Base-by-base conservation (phyloP, 148 eudicot genomes). In the Silene conica region DNA sequence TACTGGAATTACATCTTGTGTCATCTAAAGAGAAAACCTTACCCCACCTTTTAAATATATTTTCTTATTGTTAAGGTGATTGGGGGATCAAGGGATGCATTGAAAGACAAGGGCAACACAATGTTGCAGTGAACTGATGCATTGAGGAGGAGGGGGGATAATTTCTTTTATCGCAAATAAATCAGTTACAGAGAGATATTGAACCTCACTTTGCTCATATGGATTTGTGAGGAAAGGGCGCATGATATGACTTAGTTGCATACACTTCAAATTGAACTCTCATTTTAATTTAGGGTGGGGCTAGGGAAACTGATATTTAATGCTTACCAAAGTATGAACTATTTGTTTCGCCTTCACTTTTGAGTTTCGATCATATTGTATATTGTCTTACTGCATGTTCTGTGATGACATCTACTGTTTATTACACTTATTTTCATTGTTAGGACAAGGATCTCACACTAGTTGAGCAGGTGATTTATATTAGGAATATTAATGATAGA, bases 241-340 rank as follows among this genome's bases (percentile, higher is more conserved):
- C 31, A 61, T 61, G 59, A 61, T 61, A 63, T 63, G 20, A 38
- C 67, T 15, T 63, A 2, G 20, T 63, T 26, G 67, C 20, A 63
- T 59, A 11, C 21, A 11, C 21, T 18, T 65, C 34, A 45, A 16
- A 26, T 12, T 63, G 67, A 63, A 34, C 67, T 63, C 19, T 34
- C 5, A 13, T 66, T 66, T 38, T 26, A 0, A 19, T n/a, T 66
- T 43, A 20, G 52, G 52, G 23, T 20, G 25, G 48, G 69, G 7
- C n/a, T n/a, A n/a, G n/a, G n/a, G n/a, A n/a, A n/a, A n/a, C 6
- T 26, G 67, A 22, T 23, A 31, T 63, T 63, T 1, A 15, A 15
- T 31, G 46, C 34, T 63, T 13, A 18, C 19, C 14, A 38, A 59
- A 19, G 15, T 45, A 10, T 45, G 21, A 3, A 43, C 16, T 12